These are phyloP conservation scores for Paxillus ammoniavirescens DNA, from an alignment of 768 basidiomycete species.

Conservation along the genomic window DNA sequence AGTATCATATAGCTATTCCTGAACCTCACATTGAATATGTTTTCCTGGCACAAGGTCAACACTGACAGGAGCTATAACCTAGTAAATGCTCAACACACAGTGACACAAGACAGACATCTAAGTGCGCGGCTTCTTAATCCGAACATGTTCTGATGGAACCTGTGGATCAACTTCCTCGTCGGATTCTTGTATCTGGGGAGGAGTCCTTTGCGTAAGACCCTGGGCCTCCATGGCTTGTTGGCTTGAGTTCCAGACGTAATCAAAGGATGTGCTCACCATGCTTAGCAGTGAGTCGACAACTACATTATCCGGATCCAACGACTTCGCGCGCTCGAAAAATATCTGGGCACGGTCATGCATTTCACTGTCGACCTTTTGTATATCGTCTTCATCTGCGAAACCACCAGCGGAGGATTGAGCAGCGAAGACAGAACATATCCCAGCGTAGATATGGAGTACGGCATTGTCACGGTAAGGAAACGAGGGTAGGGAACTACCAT, in stretches of 20 bases:
- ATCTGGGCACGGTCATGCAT: constrained; percentile 48
- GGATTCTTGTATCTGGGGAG: constrained; percentile 24
- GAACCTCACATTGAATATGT: not conserved
- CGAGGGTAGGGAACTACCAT: constrained; percentile 73
- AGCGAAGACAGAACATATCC: constrained; percentile 66
- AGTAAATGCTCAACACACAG: not conserved
- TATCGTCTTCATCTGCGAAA: constrained; percentile 2
- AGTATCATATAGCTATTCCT: not conserved
- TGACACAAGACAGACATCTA: not conserved
- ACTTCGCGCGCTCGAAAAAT: constrained; percentile 62
- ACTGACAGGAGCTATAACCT: not conserved
- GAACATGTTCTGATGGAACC: not conserved
- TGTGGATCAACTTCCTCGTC: constrained; percentile 34
- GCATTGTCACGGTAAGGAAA: constrained; percentile 86
- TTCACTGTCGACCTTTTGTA: constrained; percentile 36
- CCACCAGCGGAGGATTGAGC: constrained; percentile 37
- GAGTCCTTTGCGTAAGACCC: constrained; percentile 18
- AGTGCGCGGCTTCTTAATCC: constrained; percentile 16
- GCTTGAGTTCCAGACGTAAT: not conserved
- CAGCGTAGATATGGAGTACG: constrained; percentile 79
- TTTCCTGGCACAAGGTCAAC: not conserved
- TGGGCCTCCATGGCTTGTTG: constrained; percentile 15
- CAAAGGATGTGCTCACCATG: constrained; percentile 39
- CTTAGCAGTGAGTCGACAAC: constrained; percentile 53
- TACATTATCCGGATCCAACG: constrained; percentile 55